Percentiles rank a stretch among this genome's conserved stretches.
Conservation (phyloP, 1,284 basidiomycete genomes). For the Puccinia novopanici region DNA sequence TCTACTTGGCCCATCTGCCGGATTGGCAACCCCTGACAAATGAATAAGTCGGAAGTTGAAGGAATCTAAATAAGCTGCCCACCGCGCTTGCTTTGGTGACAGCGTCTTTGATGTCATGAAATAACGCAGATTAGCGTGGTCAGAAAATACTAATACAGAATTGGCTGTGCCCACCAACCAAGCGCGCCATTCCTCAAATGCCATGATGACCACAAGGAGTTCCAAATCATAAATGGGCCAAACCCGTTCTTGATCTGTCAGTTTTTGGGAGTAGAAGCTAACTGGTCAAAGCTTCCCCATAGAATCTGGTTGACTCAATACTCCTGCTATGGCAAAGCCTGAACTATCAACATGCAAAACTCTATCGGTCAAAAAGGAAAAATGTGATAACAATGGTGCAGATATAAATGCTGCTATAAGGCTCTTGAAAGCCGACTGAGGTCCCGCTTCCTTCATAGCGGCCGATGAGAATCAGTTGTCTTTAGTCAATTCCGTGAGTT, state of each 20-base stretch:
- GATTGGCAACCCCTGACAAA: slow-evolving; percentile 10
- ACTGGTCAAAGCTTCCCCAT: background rate
- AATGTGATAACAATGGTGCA: slow-evolving; percentile 13
- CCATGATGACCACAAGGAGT: background rate
- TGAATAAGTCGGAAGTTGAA: slow-evolving; percentile 31
- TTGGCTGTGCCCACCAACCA: slow-evolving; percentile 19
- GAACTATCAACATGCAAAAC: slow-evolving; percentile 32
- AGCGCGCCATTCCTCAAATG: slow-evolving; percentile 23
- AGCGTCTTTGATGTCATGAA: background rate
- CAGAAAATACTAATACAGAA: slow-evolving; percentile 30
- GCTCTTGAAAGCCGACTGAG: background rate
- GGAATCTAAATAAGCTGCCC: slow-evolving; percentile 12
- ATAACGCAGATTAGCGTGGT: slow-evolving; percentile 48
- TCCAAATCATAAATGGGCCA: slow-evolving; percentile 31
- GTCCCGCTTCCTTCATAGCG: background rate
- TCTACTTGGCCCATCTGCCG: background rate
- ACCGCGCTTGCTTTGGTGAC: slow-evolving; percentile 10
- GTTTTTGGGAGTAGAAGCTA: slow-evolving; percentile 21
- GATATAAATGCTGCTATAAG: background rate
- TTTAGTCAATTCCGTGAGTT: background rate
- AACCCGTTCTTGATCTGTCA: background rate
- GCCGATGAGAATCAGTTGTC: background rate
- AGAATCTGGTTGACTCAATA: slow-evolving; percentile 21
- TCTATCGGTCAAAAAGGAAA: slow-evolving; percentile 14
- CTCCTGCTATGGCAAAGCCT: slow-evolving; percentile 23